Evolutionary conservation across 192 early-diverging fungal genomes (phyloP).

Genomic region (Coemansia sp.): DNA sequence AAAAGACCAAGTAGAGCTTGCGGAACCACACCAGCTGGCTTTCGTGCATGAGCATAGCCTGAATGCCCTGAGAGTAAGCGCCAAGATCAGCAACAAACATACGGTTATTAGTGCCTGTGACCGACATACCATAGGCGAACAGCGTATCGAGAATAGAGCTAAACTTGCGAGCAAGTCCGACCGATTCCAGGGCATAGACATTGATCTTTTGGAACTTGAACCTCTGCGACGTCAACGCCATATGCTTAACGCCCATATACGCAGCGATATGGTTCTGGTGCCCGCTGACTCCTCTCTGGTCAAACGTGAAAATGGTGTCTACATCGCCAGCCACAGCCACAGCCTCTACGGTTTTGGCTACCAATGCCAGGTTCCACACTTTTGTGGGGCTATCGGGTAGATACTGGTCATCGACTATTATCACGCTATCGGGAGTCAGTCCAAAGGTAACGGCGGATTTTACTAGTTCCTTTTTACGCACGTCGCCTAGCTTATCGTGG

Average conservation of each 20-base stretch:
- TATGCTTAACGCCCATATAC: conserved; percentile 68
- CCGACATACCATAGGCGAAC: conserved; percentile 27
- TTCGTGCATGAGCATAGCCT: conserved; percentile 78
- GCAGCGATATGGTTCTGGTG: conserved; percentile 87
- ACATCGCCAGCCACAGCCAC: conserved; percentile 61
- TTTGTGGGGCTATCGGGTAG: conserved; percentile 69
- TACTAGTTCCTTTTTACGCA: conserved; percentile 52
- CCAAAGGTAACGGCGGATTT: conserved; percentile 38
- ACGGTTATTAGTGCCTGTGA: conserved; percentile 26
- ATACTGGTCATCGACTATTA: conserved; percentile 49
- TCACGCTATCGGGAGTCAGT: conserved; percentile 51
- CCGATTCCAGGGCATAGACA: conserved; percentile 57
- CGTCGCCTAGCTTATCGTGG: conserved; percentile 39
- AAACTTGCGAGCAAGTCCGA: conserved; percentile 61
- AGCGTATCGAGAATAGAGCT: conserved; percentile 56
- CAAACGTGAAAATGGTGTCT: conserved; percentile 81
- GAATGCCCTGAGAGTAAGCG: conserved; percentile 57
- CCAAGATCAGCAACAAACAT: conserved; percentile 63
- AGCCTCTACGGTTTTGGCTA: conserved; percentile 62
- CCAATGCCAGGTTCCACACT: conserved; percentile 61
- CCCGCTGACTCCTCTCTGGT: conserved; percentile 81
- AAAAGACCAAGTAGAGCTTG: conserved; percentile 80
- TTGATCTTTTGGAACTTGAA: conserved; percentile 54
- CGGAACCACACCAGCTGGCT: conserved; percentile 94
- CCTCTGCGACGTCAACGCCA: conserved; percentile 54